Base-by-base conservation (phyloP, 1,284 basidiomycete species). In the Puccinia triticina region DNA sequence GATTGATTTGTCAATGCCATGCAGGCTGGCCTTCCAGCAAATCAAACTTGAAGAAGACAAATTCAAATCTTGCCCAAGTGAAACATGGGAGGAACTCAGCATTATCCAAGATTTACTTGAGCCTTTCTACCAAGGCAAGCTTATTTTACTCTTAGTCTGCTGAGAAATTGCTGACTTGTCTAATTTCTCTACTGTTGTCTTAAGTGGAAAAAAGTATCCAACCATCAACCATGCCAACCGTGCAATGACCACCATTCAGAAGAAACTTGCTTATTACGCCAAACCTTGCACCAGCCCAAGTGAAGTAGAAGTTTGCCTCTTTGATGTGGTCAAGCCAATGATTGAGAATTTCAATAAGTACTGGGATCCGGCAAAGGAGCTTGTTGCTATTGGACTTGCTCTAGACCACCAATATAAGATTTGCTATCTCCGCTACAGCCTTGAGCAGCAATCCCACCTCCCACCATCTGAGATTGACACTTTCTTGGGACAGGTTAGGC, bases 71-170 rank as follows among this genome's bases (percentile, higher is more conserved):
- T 71, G 37, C 43, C 67, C 67, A 3, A 71, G 29, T 26, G 18
- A 46, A 23, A 2, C 11, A 29, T 71, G 40, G 67, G 67, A 71
- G 34, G 67, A 71, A 14, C 67, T 71, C 16, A 12, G 10, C 34
- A 37, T 18, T 2, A 71, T 71, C 40, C n/a, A 71, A 32, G 21
- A 71, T 4, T 48, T 71, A 40, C 34, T 71, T 32, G 67, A 71
- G 18, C 67, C 67, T n/a, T 71, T 71, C 40, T 48, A 46, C 40
- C 16, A 71, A 18, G 67, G 67, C 48, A 43, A 7, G 67, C 23
- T 10, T 37, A n/a, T n/a, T n/a, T n/a, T n/a, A n/a, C n/a, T n/a
- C n/a, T n/a, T n/a, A n/a, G n/a, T n/a, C n/a, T n/a, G n/a, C n/a
- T n/a, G n/a, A n/a, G n/a, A n/a, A n/a, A n/a, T n/a, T n/a, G n/a